These are phyloP conservation scores for Ganoderma sp. DNA, from an alignment of 1,284 basidiomycete species.

Conservation along the genomic window DNA sequence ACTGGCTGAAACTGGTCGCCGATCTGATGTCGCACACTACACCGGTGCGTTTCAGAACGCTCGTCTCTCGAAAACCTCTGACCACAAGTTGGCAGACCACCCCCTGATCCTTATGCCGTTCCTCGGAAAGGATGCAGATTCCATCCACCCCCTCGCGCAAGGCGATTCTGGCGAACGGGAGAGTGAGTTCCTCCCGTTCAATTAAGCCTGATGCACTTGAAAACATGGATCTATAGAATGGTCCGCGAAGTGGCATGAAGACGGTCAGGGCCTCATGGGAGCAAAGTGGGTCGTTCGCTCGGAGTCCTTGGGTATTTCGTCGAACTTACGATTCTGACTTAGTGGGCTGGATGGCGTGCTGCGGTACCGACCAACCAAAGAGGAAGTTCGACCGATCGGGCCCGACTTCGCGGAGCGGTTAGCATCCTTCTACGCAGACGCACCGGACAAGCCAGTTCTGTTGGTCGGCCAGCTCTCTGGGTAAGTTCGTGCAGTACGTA, in stretches of 20 bases:
- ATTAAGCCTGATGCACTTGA: neutral
- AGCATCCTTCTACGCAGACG: conserved; percentile 46
- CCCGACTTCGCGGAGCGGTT: conserved; percentile 47
- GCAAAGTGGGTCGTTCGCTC: conserved; percentile 46
- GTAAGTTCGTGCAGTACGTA: neutral
- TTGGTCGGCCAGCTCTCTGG: conserved; percentile 36
- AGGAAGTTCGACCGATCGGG: conserved; percentile 52
- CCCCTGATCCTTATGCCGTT: conserved; percentile 43
- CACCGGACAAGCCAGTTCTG: conserved; percentile 52
- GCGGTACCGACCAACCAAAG: conserved; percentile 50
- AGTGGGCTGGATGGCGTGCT: conserved; percentile 52
- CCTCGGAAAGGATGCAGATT: conserved; percentile 47
- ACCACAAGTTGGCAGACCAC: conserved; percentile 46
- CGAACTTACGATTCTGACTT: neutral
- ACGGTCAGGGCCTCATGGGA: conserved; percentile 53
- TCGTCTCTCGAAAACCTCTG: neutral
- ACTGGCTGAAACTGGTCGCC: too few relatives aligned
- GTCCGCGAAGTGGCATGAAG: conserved; percentile 47
- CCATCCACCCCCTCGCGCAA: conserved; percentile 49
- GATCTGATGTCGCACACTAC: conserved; percentile 64
- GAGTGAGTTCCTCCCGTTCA: conserved; percentile 34
- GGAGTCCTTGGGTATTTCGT: too few relatives aligned
- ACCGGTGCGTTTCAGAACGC: conserved; percentile 45
- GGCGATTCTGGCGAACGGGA: conserved; percentile 42
- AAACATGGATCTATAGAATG: conserved; percentile 38